These are phyloP conservation scores for Leccinum longicurvipes DNA, from an alignment of 768 basidiomycete genomes.

Conservation along the genomic window DNA sequence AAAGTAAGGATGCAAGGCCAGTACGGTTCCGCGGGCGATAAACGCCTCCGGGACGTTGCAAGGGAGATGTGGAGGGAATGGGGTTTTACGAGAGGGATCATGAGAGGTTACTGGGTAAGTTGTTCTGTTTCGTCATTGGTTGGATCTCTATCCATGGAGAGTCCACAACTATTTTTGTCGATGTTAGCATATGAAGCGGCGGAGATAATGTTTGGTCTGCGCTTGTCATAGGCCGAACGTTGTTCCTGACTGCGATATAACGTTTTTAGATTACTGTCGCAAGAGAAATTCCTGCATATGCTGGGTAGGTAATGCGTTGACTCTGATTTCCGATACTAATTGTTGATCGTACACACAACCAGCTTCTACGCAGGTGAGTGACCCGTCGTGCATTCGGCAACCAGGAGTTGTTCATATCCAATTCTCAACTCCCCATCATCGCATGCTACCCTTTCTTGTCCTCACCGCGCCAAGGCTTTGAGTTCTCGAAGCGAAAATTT, in stretches of 20 bases:
- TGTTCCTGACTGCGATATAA: not conserved
- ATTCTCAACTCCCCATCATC: not conserved
- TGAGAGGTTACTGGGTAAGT: conserved; percentile 94
- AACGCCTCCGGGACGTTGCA: conserved; percentile 67
- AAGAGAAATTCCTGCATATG: conserved; percentile 95
- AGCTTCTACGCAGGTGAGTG: conserved; percentile 66
- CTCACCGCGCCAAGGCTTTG: conserved; percentile 56
- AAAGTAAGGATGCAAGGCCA: conserved; percentile 98
- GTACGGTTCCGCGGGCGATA: conserved; percentile 78
- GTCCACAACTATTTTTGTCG: not conserved
- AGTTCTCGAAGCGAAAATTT: conserved; percentile 83
- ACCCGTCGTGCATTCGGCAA: not conserved
- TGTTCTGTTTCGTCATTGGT: conserved; percentile 8
- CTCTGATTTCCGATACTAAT: not conserved
- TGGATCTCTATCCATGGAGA: not conserved
- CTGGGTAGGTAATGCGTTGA: conserved; percentile 45
- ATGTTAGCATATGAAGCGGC: not conserved
- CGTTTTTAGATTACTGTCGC: conserved; percentile 73
- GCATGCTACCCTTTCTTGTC: not conserved
- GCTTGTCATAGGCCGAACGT: not conserved
- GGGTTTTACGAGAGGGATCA: conserved; percentile 85
- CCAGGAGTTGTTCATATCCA: not conserved
- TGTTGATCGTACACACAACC: not conserved
- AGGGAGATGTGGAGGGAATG: conserved; percentile 84
- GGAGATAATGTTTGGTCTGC: not conserved